These are phyloP conservation scores for Cladosporium colombiae DNA, from an alignment of 2,329 filamentous ascomycete species.

Conservation along the genomic window DNA sequence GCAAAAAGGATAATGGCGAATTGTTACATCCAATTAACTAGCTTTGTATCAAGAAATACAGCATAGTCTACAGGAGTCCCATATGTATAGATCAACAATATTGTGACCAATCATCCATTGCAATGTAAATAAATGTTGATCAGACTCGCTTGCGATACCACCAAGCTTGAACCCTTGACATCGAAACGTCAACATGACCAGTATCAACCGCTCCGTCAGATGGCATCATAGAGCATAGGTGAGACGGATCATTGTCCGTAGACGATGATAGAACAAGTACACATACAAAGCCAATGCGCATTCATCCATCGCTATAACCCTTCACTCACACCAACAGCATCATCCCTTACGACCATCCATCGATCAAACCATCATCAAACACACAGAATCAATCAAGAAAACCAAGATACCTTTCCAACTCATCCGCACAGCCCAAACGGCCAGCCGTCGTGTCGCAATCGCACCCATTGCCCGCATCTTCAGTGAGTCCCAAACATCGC, in stretches of 20 bases:
- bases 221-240: background rate
- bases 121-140: background rate
- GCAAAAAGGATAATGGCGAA: too few species aligned
- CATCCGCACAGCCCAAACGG: constrained; percentile 3
- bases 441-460: background rate
- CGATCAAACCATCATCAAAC: background rate
- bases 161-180: constrained; percentile 6
- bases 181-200: constrained; percentile 10
- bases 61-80: background rate
- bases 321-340: background rate
- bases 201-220: background rate
- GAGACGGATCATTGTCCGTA: background rate
- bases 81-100: background rate
- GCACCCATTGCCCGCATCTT: background rate
- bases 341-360: background rate
- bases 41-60: background rate
- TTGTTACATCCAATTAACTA: background rate
- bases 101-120: background rate
- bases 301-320: background rate
- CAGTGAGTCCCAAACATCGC: background rate
- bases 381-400: background rate
- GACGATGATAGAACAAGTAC: background rate
- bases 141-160: background rate
- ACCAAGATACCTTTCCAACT: constrained; percentile 10
- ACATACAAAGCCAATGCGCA: background rate